phyloP scores from a whole-genome alignment of 768 basidiomycete genomes.

The Rhizopogon salebrosus region DNA sequence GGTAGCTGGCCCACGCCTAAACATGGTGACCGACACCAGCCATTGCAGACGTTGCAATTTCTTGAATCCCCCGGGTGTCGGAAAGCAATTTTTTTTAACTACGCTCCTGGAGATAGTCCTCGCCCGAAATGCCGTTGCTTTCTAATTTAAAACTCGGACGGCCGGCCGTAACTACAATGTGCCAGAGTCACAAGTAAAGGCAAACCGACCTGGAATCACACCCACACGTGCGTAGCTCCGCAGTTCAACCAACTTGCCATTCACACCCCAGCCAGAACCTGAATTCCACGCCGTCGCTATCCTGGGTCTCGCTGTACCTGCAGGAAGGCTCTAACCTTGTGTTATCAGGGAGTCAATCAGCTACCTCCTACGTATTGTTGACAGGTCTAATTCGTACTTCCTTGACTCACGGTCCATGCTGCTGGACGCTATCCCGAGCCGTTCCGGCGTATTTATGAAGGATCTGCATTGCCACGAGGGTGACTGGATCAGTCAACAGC shows the following conservation, averaged over 20 bases:
- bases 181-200: too few relatives aligned
- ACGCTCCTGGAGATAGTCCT: not conserved
- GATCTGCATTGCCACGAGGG: not conserved
- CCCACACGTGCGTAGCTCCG: not conserved
- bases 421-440: not conserved
- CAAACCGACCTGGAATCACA: not conserved
- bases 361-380: not conserved
- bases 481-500: not conserved
- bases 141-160: not conserved
- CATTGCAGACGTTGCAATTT: not conserved
- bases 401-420: too few relatives aligned
- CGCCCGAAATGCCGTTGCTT: not conserved
- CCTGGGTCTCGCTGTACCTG: not conserved
- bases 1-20: not conserved
- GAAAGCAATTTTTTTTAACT: not conserved
- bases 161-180: too few relatives aligned
- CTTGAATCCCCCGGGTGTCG: not conserved
- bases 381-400: not conserved
- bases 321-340: not conserved
- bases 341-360: not conserved
- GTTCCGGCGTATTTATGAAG: not conserved
- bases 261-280: not conserved
- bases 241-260: not conserved
- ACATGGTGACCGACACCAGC: not conserved
- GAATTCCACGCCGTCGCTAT: too few relatives aligned